These are phyloP conservation scores for Annulohypoxylon truncatum DNA, from an alignment of 2,329 filamentous ascomycete genomes.

Conservation along the genomic window DNA sequence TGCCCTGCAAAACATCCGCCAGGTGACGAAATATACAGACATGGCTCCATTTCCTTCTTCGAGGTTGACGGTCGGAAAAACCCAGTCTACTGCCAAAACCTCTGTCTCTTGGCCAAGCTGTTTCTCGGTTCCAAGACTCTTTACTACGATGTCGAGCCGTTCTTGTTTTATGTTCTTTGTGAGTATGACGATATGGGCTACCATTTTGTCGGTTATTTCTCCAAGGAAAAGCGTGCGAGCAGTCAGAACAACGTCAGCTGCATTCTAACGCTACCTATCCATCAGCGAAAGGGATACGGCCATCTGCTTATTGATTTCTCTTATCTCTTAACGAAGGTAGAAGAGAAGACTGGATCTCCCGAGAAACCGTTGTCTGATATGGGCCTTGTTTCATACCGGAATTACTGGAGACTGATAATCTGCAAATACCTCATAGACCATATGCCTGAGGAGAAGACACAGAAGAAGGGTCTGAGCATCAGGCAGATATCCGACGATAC, in stretches of 20 bases:
- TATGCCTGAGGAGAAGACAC: constrained; percentile 53
- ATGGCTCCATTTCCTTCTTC: constrained; percentile 92
- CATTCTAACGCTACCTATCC: constrained; percentile 94
- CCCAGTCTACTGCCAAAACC: constrained; percentile 97
- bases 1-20: constrained; percentile 97
- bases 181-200: constrained; percentile 92
- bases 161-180: constrained; percentile 96
- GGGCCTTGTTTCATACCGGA: constrained; percentile 95
- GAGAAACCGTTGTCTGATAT: constrained; percentile 98
- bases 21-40: constrained; percentile 96
- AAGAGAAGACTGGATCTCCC: constrained; percentile 92
- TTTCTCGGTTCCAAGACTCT: constrained; percentile 99
- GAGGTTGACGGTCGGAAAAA: constrained; percentile 98
- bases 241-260: constrained; percentile 98
- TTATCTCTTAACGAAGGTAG: constrained; percentile 92
- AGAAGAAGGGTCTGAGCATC: constrained; percentile 67
- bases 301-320: constrained; percentile 98
- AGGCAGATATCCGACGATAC: constrained; percentile 85
- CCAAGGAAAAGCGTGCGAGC: constrained; percentile 95
- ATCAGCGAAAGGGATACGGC: constrained; percentile 96
- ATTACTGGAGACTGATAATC: constrained; percentile 93
- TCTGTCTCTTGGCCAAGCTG: constrained; percentile 94
- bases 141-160: constrained; percentile 98
- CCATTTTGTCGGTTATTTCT: constrained; percentile 99
- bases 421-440: constrained; percentile 82